A percentile compares a stretch with the other conserved stretches of the same genome.
phyloP scores from a whole-genome alignment of 805 yeast genomes.

The Blastobotrys attinorum region DNA sequence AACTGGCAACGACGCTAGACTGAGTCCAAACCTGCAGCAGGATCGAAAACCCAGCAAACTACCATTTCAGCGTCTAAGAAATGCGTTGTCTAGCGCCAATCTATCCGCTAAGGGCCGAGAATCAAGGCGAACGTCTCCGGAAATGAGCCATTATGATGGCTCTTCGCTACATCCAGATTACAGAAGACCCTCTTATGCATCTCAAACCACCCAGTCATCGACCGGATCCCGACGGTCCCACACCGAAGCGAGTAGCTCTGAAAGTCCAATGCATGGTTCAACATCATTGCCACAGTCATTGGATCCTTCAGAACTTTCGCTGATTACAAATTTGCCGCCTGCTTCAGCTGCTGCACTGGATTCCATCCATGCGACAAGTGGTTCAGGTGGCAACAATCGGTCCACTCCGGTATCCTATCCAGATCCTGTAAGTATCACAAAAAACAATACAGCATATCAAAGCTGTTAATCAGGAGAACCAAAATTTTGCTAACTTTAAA shows the following conservation, averaged over 20 bases:
- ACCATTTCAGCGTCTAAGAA: conserved; percentile 10
- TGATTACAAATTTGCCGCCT: conserved; percentile 4
- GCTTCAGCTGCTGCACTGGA: conserved; percentile 1
- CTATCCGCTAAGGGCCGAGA: conserved; percentile 5
- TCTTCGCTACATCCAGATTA: not conserved
- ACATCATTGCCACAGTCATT: conserved; percentile 6
- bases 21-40: too few species aligned
- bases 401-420: conserved; percentile 1
- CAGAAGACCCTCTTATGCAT: conserved; percentile 11
- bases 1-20: too few species aligned
- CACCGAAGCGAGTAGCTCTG: not conserved
- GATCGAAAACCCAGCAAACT: not conserved
- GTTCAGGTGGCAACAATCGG: not conserved
- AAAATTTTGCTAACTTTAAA: too few species aligned
- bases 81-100: conserved; percentile 17
- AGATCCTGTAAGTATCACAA: conserved; percentile 10
- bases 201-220: conserved; percentile 9
- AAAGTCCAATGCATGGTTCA: conserved; percentile 1
- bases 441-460: too few species aligned
- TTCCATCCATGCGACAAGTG: not conserved
- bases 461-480: too few species aligned
- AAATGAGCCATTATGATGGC: not conserved
- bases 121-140: not conserved
- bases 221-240: not conserved
- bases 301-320: conserved; percentile 12